Percentiles rank a stretch among this genome's conserved stretches.
Evolutionary conservation across 2,329 filamentous ascomycete genomes (phyloP).

Genomic region (Fusarium sp.): DNA sequence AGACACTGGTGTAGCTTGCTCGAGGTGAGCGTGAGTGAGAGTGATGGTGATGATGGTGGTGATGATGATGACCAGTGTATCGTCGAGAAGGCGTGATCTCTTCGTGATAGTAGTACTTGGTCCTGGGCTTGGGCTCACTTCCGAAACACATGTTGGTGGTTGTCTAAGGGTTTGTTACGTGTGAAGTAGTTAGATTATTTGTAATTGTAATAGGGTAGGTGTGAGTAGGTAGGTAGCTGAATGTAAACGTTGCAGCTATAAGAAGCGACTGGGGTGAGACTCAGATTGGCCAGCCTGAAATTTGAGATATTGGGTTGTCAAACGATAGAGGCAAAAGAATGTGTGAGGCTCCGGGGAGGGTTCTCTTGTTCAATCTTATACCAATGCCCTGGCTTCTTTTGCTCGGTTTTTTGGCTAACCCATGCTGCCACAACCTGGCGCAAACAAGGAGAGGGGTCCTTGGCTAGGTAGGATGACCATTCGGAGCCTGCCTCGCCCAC

Average conservation of each 20-base stretch:
- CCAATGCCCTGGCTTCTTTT: constrained; percentile 38
- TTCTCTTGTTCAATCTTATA: constrained; percentile 41
- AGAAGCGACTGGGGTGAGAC: background rate
- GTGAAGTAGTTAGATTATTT: background rate
- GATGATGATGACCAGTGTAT: constrained; percentile 50
- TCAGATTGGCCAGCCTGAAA: background rate
- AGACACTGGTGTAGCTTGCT: constrained; percentile 57
- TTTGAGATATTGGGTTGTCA: background rate
- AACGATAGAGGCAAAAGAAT: constrained; percentile 14
- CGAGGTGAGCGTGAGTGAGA: constrained; percentile 52
- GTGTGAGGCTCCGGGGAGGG: constrained; percentile 12
- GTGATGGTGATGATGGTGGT: constrained; percentile 50
- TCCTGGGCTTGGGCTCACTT: constrained; percentile 54
- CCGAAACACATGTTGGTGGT: constrained; percentile 62
- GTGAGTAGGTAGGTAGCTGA: background rate
- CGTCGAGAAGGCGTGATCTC: constrained; percentile 61
- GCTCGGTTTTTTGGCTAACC: constrained; percentile 44
- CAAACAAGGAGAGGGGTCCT: constrained; percentile 38
- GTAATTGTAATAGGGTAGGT: constrained; percentile 3
- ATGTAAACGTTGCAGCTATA: background rate
- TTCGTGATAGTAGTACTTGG: constrained; percentile 67
- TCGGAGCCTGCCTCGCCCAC: constrained; percentile 31
- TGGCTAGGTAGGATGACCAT: constrained; percentile 36
- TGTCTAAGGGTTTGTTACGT: constrained; percentile 8
- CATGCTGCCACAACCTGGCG: constrained; percentile 35